Evolutionary conservation across 2,329 filamentous ascomycete species (phyloP).

Genomic region (Fusarium protoensiforme): DNA sequence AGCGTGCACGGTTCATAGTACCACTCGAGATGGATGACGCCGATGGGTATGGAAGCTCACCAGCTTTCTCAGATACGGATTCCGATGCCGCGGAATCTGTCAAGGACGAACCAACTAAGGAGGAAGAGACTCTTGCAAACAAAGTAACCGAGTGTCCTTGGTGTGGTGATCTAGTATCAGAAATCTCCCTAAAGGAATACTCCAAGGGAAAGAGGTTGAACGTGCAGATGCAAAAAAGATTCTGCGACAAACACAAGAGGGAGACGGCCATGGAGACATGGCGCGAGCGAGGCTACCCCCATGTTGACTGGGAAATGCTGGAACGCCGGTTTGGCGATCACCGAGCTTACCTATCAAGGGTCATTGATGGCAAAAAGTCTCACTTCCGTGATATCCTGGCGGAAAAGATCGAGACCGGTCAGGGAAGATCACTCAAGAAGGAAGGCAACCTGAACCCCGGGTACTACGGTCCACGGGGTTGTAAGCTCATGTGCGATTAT

Average conservation of each 20-base stretch:
- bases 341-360: conserved; percentile 62
- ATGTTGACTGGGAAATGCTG: conserved; percentile 75
- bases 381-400: conserved; percentile 70
- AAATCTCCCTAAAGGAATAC: conserved; percentile 64
- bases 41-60: conserved; percentile 6
- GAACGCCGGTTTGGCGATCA: conserved; percentile 68
- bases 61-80: conserved; percentile 31
- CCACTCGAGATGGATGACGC: conserved; percentile 19
- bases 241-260: conserved; percentile 73
- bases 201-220: conserved; percentile 60
- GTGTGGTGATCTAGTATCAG: conserved; percentile 71
- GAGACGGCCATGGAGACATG: conserved; percentile 62
- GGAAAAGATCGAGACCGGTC: conserved; percentile 65
- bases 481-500: conserved; percentile 76
- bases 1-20: conserved; percentile 13
- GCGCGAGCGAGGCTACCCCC: conserved; percentile 70
- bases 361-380: conserved; percentile 71
- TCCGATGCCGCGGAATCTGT: conserved; percentile 11
- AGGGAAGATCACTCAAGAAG: conserved; percentile 68
- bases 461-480: conserved; percentile 84
- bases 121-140: conserved; percentile 2
- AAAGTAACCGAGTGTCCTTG: conserved; percentile 67
- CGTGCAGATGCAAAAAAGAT: conserved; percentile 68
- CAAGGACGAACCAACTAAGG: conserved; percentile 3
- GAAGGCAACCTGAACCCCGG: conserved; percentile 74